Evolutionary conservation across 1,284 basidiomycete species (phyloP).

Genomic region (Apiotrichum gamsii): DNA sequence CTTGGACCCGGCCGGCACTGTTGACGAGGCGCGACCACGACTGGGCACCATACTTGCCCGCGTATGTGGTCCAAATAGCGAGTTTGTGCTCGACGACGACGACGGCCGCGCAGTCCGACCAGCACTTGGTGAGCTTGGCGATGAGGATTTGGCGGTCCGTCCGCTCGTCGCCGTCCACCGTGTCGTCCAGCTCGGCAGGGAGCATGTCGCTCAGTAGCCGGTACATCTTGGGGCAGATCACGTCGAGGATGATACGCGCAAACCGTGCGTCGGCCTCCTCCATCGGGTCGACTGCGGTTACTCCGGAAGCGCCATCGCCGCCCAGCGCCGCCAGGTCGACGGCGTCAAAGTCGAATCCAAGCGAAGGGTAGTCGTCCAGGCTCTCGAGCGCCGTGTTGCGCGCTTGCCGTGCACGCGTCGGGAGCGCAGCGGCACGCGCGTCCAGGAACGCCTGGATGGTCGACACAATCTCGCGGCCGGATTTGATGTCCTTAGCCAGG

Average conservation of each 20-base stretch:
- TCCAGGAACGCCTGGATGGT: slow-evolving; percentile 63
- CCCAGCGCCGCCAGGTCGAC: slow-evolving; percentile 31
- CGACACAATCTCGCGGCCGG: slow-evolving; percentile 55
- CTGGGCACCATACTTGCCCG: slow-evolving; percentile 55
- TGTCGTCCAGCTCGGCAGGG: slow-evolving; percentile 38
- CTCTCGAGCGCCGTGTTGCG: slow-evolving; percentile 55
- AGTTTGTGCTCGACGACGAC: slow-evolving; percentile 55
- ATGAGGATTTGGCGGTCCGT: slow-evolving; percentile 38
- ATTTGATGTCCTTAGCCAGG: slow-evolving; percentile 51
- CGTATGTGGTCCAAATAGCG: slow-evolving; percentile 62
- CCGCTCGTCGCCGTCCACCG: slow-evolving; percentile 19
- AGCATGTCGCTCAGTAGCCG: slow-evolving; percentile 55
- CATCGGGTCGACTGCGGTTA: slow-evolving; percentile 21
- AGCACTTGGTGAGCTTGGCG: slow-evolving; percentile 64
- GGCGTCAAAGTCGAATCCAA: slow-evolving; percentile 42
- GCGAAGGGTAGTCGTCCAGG: slow-evolving; percentile 55
- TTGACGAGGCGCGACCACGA: slow-evolving; percentile 60
- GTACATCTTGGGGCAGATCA: slow-evolving; percentile 59
- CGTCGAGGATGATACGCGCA: slow-evolving; percentile 54
- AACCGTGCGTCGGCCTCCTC: slow-evolving; percentile 35
- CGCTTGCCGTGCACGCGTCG: slow-evolving; percentile 49
- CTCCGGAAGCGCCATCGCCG: slow-evolving; percentile 24
- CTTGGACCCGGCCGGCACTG: slow-evolving; percentile 52
- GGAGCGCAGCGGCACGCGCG: slow-evolving; percentile 54
- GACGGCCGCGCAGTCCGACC: slow-evolving; percentile 67